Evolutionary conservation across 768 basidiomycete genomes (phyloP).

Genomic region (Goffeauzyma gilvescens): DNA sequence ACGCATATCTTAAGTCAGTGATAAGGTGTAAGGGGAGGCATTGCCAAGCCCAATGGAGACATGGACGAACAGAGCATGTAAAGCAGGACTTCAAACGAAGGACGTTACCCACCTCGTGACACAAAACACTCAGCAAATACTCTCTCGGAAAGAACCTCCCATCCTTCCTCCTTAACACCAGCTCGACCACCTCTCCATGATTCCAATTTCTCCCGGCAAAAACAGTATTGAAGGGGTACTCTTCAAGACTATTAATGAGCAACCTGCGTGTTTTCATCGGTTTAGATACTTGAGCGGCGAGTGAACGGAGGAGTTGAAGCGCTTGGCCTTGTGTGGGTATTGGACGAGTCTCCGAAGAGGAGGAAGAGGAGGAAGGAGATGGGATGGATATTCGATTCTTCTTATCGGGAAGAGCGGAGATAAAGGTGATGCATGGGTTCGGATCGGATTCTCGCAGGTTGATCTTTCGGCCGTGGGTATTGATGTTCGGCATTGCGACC

Average conservation of each 20-base stretch:
- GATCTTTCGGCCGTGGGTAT: slow-evolving; percentile 2
- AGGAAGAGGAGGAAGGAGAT: background rate
- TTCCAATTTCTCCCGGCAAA: slow-evolving; percentile 31
- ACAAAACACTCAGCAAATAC: slow-evolving; percentile 28
- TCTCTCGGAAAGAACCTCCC: slow-evolving; percentile 25
- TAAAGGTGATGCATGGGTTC: slow-evolving; percentile 7
- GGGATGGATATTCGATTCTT: background rate
- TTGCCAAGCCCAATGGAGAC: too few relatives aligned
- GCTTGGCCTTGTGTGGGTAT: slow-evolving; percentile 1
- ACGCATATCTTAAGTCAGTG: too few relatives aligned
- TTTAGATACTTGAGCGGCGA: slow-evolving; percentile 24
- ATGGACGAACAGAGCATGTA: background rate
- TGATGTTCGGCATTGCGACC: background rate
- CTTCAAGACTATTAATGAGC: slow-evolving; percentile 26
- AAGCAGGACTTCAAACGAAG: background rate
- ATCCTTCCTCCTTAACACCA: slow-evolving; percentile 21
- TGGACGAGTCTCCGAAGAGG: background rate
- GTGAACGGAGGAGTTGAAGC: slow-evolving; percentile 8
- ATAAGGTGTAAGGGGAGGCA: too few relatives aligned
- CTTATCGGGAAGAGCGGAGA: slow-evolving; percentile 1
- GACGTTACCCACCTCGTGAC: slow-evolving; percentile 29
- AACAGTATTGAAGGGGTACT: slow-evolving; percentile 10
- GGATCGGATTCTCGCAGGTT: slow-evolving; percentile 7
- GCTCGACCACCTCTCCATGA: slow-evolving; percentile 29
- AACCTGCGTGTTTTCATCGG: slow-evolving; percentile 27